Conservation (phyloP, 345 rosid species). For the Eucalyptus camaldulensis region DNA sequence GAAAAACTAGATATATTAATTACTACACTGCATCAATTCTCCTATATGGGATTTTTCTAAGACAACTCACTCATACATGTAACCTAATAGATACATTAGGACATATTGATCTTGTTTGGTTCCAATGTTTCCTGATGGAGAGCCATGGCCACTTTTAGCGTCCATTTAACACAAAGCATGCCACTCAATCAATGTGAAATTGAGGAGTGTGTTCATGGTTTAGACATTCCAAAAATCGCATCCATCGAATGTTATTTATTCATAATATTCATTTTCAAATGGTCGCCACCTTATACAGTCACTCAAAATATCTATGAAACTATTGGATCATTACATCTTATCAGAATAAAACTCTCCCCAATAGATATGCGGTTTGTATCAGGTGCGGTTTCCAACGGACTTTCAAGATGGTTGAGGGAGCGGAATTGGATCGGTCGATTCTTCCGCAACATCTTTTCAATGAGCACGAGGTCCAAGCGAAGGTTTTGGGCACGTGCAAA, state of each 20-base stretch:
- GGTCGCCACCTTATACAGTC: fast-evolving
- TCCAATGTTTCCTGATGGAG: background rate
- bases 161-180: background rate
- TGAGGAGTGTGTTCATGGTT: background rate
- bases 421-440: background rate
- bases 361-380: background rate
- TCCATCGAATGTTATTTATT: background rate
- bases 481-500: background rate
- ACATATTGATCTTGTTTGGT: background rate
- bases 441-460: background rate
- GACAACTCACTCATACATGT: fast-evolving
- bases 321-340: background rate
- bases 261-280: background rate
- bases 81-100: fast-evolving
- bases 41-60: too few relatives aligned
- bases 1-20: too few relatives aligned
- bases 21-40: too few relatives aligned
- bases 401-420: background rate
- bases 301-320: background rate
- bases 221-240: background rate
- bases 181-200: background rate
- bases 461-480: background rate
- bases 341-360: background rate
- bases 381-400: fast-evolving
- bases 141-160: background rate